phyloP scores from a whole-genome alignment of 2,329 filamentous ascomycete species.

The Diaporthe sp. region DNA sequence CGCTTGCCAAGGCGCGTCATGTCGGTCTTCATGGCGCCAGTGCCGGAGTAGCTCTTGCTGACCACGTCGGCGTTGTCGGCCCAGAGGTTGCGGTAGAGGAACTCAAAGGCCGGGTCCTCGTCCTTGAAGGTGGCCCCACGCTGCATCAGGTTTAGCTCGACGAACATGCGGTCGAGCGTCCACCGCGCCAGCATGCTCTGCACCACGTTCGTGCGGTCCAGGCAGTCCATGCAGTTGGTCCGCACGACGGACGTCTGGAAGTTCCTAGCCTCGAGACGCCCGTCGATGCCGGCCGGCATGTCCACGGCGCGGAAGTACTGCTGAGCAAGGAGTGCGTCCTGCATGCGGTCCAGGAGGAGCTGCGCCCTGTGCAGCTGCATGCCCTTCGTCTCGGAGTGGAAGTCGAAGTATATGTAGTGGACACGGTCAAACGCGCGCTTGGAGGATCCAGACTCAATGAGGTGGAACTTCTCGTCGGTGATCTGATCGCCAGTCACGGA shows the following conservation, averaged over 20 bases:
- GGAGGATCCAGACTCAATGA: slow-evolving; percentile 73
- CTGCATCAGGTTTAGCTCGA: slow-evolving; percentile 82
- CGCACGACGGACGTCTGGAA: slow-evolving; percentile 91
- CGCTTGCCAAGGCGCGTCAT: slow-evolving; percentile 93
- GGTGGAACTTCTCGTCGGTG: slow-evolving; percentile 84
- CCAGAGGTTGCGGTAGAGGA: slow-evolving; percentile 96
- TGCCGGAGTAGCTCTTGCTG: slow-evolving; percentile 92
- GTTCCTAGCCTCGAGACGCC: slow-evolving; percentile 81
- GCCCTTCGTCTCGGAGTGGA: slow-evolving; percentile 97
- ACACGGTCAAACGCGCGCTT: slow-evolving; percentile 79
- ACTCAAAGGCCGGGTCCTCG: slow-evolving; percentile 85
- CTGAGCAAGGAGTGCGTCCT: slow-evolving; percentile 79
- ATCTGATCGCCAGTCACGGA: slow-evolving; percentile 71
- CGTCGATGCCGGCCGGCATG: slow-evolving; percentile 76
- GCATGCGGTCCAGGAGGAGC: slow-evolving; percentile 84
- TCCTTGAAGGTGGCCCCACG: slow-evolving; percentile 80
- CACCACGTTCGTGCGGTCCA: slow-evolving; percentile 97
- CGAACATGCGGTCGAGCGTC: slow-evolving; percentile 88
- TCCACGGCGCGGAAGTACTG: slow-evolving; percentile 95
- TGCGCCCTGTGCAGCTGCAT: slow-evolving; percentile 92
- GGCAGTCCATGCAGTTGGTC: slow-evolving; percentile 99
- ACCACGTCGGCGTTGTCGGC: slow-evolving; percentile 98
- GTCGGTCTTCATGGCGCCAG: slow-evolving; percentile 97
- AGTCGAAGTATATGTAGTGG: slow-evolving; percentile 99
- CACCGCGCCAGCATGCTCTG: slow-evolving; percentile 96